A percentile compares a stretch with the other conserved stretches of the same genome.
phyloP scores from a whole-genome alignment of 2,329 filamentous ascomycete species.

The Beauveria sp. region DNA sequence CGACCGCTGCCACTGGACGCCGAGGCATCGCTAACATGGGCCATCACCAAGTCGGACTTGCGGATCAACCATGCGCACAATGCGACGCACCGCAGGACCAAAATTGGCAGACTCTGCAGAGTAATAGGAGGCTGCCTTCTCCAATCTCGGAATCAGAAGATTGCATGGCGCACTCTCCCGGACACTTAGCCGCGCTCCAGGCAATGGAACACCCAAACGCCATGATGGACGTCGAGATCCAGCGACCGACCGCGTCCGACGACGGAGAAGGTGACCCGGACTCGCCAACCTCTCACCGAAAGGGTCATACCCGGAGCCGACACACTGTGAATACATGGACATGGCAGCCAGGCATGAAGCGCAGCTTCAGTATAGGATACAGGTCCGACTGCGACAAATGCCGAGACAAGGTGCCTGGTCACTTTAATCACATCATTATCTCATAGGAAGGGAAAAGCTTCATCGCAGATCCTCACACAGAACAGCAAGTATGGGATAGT shows the following conservation, averaged over 20 bases:
- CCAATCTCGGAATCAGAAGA: slow-evolving; percentile 54
- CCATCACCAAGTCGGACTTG: slow-evolving; percentile 32
- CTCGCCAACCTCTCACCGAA: slow-evolving; percentile 41
- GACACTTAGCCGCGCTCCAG: slow-evolving; percentile 27
- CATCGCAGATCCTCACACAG: slow-evolving; percentile 19
- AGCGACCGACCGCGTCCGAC: slow-evolving; percentile 17
- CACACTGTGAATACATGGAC: slow-evolving; percentile 56
- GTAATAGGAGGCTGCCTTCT: slow-evolving; percentile 47
- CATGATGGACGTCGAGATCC: slow-evolving; percentile 29
- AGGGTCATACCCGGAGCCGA: slow-evolving; percentile 50
- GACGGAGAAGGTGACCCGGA: slow-evolving; percentile 27
- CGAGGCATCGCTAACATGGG: slow-evolving; percentile 32
- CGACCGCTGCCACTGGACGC: slow-evolving; percentile 22
- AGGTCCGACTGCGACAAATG: slow-evolving; percentile 74
- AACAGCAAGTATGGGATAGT: slow-evolving; percentile 16
- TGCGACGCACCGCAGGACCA: slow-evolving; percentile 40
- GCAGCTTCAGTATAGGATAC: slow-evolving; percentile 71
- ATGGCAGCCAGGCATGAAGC: slow-evolving; percentile 56
- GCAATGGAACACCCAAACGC: slow-evolving; percentile 33
- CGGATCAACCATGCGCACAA: slow-evolving; percentile 25
- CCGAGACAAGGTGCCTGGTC: slow-evolving; percentile 63
- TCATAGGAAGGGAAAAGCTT: slow-evolving; percentile 36
- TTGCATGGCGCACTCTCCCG: slow-evolving; percentile 30
- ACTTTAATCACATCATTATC: slow-evolving; percentile 73
- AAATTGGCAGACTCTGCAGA: slow-evolving; percentile 47